Conservation (phyloP, 352 stramenopile genomes). For the Globisporangium iwayamae region DNA sequence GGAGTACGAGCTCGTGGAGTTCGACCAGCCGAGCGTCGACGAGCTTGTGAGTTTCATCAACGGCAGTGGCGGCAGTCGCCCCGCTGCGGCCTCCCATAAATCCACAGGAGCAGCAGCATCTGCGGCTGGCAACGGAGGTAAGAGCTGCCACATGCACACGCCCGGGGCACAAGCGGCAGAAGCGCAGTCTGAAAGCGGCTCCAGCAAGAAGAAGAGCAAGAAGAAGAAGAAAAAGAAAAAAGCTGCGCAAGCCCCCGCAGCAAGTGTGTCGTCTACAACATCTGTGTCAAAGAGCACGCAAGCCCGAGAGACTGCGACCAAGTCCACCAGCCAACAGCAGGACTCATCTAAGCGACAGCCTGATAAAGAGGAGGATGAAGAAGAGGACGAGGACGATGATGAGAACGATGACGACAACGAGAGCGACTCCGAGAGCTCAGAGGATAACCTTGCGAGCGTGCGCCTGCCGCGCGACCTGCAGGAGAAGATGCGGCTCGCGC, state of each 20-base stretch:
- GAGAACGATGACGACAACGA: slow-evolving; percentile 13
- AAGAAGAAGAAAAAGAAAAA: slow-evolving; percentile 82
- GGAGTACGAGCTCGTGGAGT: slow-evolving; percentile 77
- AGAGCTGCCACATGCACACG: slow-evolving; percentile 14
- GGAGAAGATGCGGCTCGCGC: slow-evolving; percentile 62
- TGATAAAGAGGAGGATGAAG: slow-evolving; percentile 22
- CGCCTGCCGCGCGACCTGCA: slow-evolving; percentile 29
- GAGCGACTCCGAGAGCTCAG: slow-evolving; percentile 5
- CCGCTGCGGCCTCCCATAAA: slow-evolving; percentile 13
- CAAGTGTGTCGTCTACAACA: neutral
- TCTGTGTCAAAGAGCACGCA: neutral
- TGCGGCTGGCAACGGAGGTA: neutral
- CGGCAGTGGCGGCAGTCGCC: slow-evolving; percentile 32
- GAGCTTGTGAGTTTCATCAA: slow-evolving; percentile 84
- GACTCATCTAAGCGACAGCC: neutral
- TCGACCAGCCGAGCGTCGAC: slow-evolving; percentile 79
- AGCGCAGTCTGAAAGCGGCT: slow-evolving; percentile 10
- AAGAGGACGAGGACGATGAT: slow-evolving; percentile 12
- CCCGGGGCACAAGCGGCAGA: slow-evolving; percentile 13
- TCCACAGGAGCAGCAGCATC: neutral
- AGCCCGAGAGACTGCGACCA: neutral
- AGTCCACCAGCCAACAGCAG: neutral
- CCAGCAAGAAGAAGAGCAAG: slow-evolving; percentile 53
- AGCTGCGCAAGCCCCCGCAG: slow-evolving; percentile 7
- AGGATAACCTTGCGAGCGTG: slow-evolving; percentile 12